Base-by-base conservation (phyloP, 192 early-diverging fungal genomes). In the Gonapodya prolifera region DNA sequence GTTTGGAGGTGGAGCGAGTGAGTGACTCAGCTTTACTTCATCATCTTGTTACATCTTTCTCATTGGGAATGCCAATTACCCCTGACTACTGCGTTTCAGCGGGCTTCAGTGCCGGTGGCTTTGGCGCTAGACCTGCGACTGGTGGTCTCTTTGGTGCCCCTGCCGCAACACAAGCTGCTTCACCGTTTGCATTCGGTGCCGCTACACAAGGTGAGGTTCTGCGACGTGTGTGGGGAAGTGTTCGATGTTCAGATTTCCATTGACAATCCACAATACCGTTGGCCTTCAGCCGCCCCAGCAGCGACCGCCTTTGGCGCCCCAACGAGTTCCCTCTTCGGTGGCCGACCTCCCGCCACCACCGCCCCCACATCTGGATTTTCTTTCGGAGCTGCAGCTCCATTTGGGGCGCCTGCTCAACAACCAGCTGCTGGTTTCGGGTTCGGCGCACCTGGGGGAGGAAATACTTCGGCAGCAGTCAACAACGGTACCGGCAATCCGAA, bases 321-420 rank as follows among this genome's bases (percentile, higher is more conserved):
- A 29, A 75, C 76, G 30, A 61, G 23, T 23, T 61, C 45, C 45
- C 45, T 61, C 45, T 61, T 61, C 23, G 45, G 45, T 16, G 45
- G 8, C 45, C 45, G 45, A 8, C 45, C 45, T 16, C 45, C 45
- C 8, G 45, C 45, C 45, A 61, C 45, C 45, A 61, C 45, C 45
- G 45, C 45, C 8, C 45, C 45, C 45, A 23, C 45, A n/a, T n/a
- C n/a, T n/a, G 36, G 35, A n/a, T 45, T 33, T 29, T 35, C 35
- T 29, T 85, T 82, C 34, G 81, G 84, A 33, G 81, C 76, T 8
- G 69, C 80, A 0, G 77, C 85, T 32, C 82, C 86, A 16, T 88
- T 88, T 80, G 86, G 85, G 33, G 78, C 83, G 31, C 33, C 85
- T 16, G 36, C 85, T 30, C 45, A 61, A 61, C 45, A 61, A 61